Conservation (phyloP, 148 eudicot genomes). For the Fallopia convolvulus region DNA sequence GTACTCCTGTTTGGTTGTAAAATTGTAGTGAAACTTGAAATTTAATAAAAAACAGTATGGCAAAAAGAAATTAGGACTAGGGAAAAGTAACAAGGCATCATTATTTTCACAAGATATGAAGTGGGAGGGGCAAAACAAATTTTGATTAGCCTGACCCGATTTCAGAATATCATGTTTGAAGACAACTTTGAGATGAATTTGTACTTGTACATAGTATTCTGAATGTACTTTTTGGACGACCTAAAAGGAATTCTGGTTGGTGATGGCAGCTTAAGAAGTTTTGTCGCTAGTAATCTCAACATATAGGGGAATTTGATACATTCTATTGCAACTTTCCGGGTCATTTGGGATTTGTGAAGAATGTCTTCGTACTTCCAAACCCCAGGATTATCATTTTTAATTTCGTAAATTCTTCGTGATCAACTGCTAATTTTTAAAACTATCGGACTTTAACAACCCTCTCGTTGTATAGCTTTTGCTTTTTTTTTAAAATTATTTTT, state of each 20-base stretch:
- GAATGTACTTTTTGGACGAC: background rate
- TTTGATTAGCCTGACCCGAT: background rate
- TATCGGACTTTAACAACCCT: too few relatives aligned
- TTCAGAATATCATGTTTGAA: background rate
- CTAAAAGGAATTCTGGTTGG: background rate
- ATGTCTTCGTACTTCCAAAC: background rate
- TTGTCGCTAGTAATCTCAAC: background rate
- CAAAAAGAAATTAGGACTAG: background rate
- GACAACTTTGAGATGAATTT: background rate
- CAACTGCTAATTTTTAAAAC: background rate
- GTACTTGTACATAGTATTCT: background rate
- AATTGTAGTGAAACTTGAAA: background rate
- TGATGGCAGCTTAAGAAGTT: background rate
- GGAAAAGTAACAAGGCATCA: background rate
- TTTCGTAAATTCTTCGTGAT: background rate
- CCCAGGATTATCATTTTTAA: background rate
- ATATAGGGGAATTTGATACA: background rate
- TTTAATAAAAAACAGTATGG: background rate
- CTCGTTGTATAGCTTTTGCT: too few relatives aligned
- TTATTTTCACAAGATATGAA: background rate
- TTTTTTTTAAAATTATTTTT: too few relatives aligned
- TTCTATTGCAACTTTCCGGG: background rate
- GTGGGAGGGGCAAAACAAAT: background rate
- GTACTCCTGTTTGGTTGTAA: background rate
- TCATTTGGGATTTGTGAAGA: background rate